A percentile compares a stretch with the other conserved stretches of the same genome.
phyloP scores from a whole-genome alignment of 768 basidiomycete species.

The Naganishia kalamii region DNA sequence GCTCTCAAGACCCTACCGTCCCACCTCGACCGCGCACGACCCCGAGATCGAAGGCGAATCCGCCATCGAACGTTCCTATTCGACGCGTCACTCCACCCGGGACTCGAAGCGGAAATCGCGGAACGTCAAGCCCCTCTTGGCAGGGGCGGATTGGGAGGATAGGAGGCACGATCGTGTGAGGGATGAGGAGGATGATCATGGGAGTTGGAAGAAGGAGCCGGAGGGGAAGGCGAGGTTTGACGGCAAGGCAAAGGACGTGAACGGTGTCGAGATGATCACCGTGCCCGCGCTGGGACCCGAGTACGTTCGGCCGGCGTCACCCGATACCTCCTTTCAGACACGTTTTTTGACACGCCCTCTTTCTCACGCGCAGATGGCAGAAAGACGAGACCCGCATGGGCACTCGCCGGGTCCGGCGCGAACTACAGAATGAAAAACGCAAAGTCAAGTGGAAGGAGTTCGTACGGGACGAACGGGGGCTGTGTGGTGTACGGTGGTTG shows the following conservation, averaged over 20 bases:
- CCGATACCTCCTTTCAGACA: background rate
- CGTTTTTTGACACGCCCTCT: background rate
- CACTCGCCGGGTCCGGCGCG: conserved; percentile 64
- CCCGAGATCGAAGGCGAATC: background rate
- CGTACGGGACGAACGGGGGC: conserved; percentile 69
- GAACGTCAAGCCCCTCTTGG: background rate
- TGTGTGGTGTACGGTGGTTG: conserved; percentile 68
- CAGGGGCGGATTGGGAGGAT: conserved; percentile 1
- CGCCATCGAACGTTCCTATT: conserved; percentile 10
- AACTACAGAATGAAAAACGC: conserved; percentile 51
- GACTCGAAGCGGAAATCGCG: background rate
- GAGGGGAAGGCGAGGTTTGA: conserved; percentile 10
- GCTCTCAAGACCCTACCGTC: background rate
- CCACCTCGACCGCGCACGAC: background rate
- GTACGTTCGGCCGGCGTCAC: conserved; percentile 30
- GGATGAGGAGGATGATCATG: background rate
- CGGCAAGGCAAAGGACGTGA: conserved; percentile 13
- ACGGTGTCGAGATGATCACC: conserved; percentile 72
- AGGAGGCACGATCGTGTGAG: background rate
- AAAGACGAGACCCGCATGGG: conserved; percentile 68
- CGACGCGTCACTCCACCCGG: background rate
- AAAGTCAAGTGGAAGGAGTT: conserved; percentile 65
- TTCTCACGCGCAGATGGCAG: conserved; percentile 54
- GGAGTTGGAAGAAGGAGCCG: background rate
- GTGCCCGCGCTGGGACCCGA: conserved; percentile 86